Evolutionary conservation across 345 rosid genomes (phyloP).

Genomic region (Litchi chinensis): DNA sequence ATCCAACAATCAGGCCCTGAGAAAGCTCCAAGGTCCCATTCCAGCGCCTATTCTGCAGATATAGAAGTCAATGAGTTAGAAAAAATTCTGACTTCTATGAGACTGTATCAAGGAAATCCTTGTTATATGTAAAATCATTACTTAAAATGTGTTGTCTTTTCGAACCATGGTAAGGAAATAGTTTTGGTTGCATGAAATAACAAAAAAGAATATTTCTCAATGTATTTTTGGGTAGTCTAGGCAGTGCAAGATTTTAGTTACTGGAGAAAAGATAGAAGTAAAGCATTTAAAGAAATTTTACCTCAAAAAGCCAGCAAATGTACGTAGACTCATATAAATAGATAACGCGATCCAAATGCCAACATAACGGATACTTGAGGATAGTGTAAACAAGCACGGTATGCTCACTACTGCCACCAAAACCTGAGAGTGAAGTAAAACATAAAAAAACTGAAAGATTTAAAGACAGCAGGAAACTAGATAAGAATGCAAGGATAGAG

Average conservation of each 20-base stretch:
- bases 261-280: not conserved
- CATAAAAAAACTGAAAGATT: not conserved
- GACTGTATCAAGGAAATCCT: not conserved
- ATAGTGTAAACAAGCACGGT: constrained; percentile 26
- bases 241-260: not conserved
- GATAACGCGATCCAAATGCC: constrained; percentile 48
- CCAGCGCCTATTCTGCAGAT: constrained; percentile 43
- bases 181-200: too few species aligned
- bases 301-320: constrained; percentile 46
- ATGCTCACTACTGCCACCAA: constrained; percentile 40
- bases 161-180: not conserved
- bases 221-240: not conserved
- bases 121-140: not conserved
- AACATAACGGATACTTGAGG: constrained; percentile 37
- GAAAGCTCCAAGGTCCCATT: constrained; percentile 49
- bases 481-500: not conserved
- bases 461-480: not conserved
- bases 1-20: constrained; percentile 22
- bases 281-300: constrained; percentile 4
- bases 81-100: not conserved
- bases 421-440: constrained; percentile 28
- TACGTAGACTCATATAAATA: constrained; percentile 41
- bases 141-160: not conserved
- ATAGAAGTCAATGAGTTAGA: not conserved
- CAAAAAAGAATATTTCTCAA: not conserved